These are phyloP conservation scores for Yarrowia sp. DNA, from an alignment of 805 yeast species.

Conservation along the genomic window DNA sequence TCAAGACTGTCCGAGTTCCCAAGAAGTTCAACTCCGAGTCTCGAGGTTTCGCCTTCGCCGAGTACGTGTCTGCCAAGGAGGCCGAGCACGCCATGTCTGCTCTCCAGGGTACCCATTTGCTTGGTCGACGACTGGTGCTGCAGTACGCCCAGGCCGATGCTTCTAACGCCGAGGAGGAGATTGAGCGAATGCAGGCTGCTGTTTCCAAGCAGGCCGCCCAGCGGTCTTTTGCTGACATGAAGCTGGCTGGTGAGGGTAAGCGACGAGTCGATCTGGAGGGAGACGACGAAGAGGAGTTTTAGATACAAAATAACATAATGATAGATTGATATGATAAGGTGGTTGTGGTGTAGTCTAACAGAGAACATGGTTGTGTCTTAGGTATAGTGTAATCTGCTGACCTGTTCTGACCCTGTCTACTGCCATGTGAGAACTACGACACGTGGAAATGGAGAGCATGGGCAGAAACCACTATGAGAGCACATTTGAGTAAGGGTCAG, in stretches of 20 bases:
- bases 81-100: slow-evolving; percentile 94
- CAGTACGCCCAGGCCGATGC: slow-evolving; percentile 85
- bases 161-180: slow-evolving; percentile 83
- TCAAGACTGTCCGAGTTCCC: slow-evolving; percentile 93
- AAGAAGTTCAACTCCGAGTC: slow-evolving; percentile 93
- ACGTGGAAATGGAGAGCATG: too few species aligned
- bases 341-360: too few species aligned
- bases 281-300: slow-evolving; percentile 47
- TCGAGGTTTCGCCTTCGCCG: slow-evolving; percentile 97
- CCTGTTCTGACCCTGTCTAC: too few species aligned
- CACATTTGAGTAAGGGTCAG: too few species aligned
- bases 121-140: slow-evolving; percentile 91
- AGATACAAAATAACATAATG: neutral
- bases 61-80: slow-evolving; percentile 79
- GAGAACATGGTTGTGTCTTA: too few species aligned
- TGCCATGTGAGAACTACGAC: too few species aligned
- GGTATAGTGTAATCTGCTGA: too few species aligned
- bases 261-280: slow-evolving; percentile 56
- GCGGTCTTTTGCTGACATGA: slow-evolving; percentile 64
- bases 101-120: slow-evolving; percentile 90
- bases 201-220: slow-evolving; percentile 77
- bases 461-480: too few species aligned
- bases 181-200: slow-evolving; percentile 83
- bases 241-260: slow-evolving; percentile 66
- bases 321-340: neutral